These are phyloP conservation scores for Sclerotinia borealis DNA, from an alignment of 2,329 filamentous ascomycete genomes.

Conservation along the genomic window DNA sequence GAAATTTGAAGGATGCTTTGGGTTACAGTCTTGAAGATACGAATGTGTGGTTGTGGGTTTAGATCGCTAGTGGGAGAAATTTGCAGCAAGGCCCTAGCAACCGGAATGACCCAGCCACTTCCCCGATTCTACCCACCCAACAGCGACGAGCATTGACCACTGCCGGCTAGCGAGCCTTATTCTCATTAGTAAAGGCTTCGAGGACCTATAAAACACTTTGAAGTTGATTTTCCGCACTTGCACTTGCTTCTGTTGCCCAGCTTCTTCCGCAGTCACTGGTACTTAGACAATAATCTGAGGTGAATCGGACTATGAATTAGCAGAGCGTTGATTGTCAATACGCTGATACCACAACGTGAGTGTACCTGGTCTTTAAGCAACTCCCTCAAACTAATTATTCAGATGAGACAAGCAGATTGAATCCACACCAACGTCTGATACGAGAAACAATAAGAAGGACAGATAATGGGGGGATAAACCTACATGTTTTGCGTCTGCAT, in stretches of 20 bases:
- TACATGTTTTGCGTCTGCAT: background rate
- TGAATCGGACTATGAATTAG: background rate
- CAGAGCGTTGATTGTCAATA: background rate
- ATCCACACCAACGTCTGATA: background rate
- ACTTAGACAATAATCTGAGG: background rate
- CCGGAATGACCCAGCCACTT: background rate
- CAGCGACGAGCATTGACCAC: background rate
- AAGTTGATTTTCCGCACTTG: background rate
- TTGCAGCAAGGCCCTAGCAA: background rate
- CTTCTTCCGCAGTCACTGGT: background rate
- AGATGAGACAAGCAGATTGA: background rate
- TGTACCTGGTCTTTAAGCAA: background rate
- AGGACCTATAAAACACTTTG: background rate
- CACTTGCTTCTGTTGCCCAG: background rate
- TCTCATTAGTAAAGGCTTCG: background rate
- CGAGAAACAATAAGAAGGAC: background rate
- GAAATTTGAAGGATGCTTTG: too few relatives aligned
- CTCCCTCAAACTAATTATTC: background rate
- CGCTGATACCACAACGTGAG: background rate
- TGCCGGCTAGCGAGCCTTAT: background rate
- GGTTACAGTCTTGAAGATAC: background rate
- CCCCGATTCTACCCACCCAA: background rate
- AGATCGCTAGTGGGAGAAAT: background rate
- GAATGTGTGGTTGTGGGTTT: conserved; percentile 2
- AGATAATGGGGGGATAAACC: background rate